phyloP scores from a whole-genome alignment of 2,329 filamentous ascomycete genomes.

The Ophiostoma quercus region DNA sequence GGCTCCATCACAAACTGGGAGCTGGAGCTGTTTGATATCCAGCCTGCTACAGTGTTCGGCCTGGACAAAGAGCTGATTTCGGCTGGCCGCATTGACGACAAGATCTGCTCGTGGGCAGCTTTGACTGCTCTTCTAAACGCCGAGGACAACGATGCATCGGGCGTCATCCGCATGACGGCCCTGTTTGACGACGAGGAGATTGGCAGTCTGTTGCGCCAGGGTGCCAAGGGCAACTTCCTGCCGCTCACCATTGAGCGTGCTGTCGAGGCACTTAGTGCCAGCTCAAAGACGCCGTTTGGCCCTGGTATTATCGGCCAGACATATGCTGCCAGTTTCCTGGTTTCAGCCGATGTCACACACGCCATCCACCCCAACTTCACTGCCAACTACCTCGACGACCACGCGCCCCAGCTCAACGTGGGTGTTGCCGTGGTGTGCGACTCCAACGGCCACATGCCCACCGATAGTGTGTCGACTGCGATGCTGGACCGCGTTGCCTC shows the following conservation, averaged over 20 bases:
- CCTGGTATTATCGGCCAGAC: constrained; percentile 69
- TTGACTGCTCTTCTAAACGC: constrained; percentile 72
- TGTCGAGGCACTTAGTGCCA: constrained; percentile 60
- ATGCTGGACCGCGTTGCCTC: constrained; percentile 75
- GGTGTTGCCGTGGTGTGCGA: constrained; percentile 77
- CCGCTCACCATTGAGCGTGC: constrained; percentile 75
- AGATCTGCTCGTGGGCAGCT: constrained; percentile 91
- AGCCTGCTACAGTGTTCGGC: constrained; percentile 77
- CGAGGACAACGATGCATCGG: constrained; percentile 50
- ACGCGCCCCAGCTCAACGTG: constrained; percentile 82
- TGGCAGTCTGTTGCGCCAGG: constrained; percentile 82
- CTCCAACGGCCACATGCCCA: constrained; percentile 93
- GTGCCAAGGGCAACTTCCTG: constrained; percentile 84
- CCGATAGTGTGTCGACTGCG: constrained; percentile 77
- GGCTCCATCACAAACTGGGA: constrained; percentile 89
- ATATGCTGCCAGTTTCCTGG: constrained; percentile 84
- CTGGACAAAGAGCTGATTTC: constrained; percentile 92
- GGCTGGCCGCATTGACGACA: constrained; percentile 92
- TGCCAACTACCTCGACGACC: constrained; percentile 73
- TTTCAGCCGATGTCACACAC: constrained; percentile 90
- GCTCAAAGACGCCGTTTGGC: constrained; percentile 37
- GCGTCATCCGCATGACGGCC: constrained; percentile 83
- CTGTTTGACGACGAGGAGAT: constrained; percentile 98
- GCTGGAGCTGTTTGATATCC: constrained; percentile 86
- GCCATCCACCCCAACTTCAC: constrained; percentile 94